Evolutionary conservation across 225 moss, liverwort and hornwort species (phyloP).

Genomic region (Thuidium tamariscinum): DNA sequence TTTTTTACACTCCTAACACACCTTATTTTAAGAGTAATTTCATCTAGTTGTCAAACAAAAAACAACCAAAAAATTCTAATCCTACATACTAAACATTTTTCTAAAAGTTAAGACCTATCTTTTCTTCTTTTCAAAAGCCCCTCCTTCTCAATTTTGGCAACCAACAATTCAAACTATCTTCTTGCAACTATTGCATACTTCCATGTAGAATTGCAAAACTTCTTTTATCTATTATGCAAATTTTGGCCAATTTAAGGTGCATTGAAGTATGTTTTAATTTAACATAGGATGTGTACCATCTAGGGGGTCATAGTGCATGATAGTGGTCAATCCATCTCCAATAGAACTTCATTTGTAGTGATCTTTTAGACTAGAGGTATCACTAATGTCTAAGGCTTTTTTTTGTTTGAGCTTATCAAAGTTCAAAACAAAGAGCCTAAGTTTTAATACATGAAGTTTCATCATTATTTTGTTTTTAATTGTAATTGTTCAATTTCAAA

Average conservation of each 20-base stretch:
- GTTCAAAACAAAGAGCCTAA: background rate
- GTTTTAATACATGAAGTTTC: background rate
- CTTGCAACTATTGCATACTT: background rate
- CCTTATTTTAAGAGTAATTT: too few species aligned
- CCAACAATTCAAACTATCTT: background rate
- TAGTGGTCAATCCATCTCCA: background rate
- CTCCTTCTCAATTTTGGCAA: fast-evolving
- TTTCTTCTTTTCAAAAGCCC: fast-evolving
- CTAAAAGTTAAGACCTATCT: too few species aligned
- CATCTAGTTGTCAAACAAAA: too few species aligned
- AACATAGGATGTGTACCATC: background rate
- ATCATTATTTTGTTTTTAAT: too few species aligned
- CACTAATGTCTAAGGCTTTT: fast-evolving
- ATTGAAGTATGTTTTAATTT: background rate
- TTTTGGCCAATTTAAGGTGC: background rate
- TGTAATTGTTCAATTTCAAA: background rate
- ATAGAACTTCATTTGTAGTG: background rate
- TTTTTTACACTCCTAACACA: too few species aligned
- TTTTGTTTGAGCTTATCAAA: background rate
- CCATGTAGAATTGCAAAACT: background rate
- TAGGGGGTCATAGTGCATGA: background rate
- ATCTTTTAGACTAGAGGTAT: fast-evolving
- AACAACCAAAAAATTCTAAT: too few species aligned
- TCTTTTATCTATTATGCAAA: background rate
- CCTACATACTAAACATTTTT: too few species aligned